These are phyloP conservation scores for Lentinula edodes DNA, from an alignment of 768 basidiomycete genomes.

Conservation along the genomic window DNA sequence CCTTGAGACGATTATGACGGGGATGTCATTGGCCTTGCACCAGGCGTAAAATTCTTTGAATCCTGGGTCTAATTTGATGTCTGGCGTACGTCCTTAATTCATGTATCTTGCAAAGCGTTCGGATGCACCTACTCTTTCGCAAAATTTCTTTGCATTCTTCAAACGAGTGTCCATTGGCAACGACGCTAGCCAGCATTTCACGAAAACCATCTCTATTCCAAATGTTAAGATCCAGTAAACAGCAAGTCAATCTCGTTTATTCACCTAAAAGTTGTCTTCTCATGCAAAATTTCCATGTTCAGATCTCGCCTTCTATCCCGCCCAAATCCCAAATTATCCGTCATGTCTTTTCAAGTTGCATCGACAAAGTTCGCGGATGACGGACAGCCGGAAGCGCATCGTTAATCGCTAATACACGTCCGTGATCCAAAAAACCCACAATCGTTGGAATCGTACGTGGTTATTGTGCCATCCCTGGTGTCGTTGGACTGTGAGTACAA, in stretches of 20 bases:
- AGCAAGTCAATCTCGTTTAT: neutral
- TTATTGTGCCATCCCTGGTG: conserved; percentile 88
- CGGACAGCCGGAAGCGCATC: neutral
- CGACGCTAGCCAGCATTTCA: conserved; percentile 79
- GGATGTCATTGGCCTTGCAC: conserved; percentile 77
- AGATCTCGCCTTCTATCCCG: conserved; percentile 63
- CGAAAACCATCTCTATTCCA: conserved; percentile 74
- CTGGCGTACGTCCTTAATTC: conserved; percentile 28
- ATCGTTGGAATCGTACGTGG: conserved; percentile 89
- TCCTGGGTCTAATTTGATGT: conserved; percentile 81
- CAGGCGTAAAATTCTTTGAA: conserved; percentile 86
- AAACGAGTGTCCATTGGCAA: conserved; percentile 68
- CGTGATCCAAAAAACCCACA: conserved; percentile 39
- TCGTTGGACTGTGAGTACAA: neutral
- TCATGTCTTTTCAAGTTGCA: conserved; percentile 51
- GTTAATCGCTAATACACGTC: neutral
- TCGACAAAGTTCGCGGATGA: neutral
- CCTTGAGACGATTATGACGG: conserved; percentile 93
- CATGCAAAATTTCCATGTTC: conserved; percentile 69
- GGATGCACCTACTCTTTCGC: conserved; percentile 49
- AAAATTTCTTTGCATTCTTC: conserved; percentile 81
- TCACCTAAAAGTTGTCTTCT: conserved; percentile 65
- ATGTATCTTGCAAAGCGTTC: neutral
- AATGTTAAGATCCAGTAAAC: conserved; percentile 12
- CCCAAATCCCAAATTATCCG: conserved; percentile 88